Conservation (phyloP, 1,139 yeast species). For the Ogataea hybrid region DNA sequence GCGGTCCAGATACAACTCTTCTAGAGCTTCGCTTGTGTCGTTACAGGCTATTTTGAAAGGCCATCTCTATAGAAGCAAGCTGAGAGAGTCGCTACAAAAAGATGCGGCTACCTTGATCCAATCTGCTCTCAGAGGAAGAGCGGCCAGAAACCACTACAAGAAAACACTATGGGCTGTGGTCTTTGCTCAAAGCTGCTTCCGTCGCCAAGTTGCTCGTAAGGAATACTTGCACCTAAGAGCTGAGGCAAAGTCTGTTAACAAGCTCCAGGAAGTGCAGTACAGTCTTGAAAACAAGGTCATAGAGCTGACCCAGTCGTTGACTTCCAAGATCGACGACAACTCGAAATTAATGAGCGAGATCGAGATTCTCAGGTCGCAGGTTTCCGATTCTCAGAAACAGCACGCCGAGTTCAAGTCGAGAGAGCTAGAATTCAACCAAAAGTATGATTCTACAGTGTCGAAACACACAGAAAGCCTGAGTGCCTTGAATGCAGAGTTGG, state of each 20-base stretch:
- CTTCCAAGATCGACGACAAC: conserved; percentile 77
- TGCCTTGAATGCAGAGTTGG: conserved; percentile 56
- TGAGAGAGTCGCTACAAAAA: conserved; percentile 31
- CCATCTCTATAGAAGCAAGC: conserved; percentile 42
- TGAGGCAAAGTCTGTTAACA: conserved; percentile 90
- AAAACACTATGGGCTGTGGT: conserved; percentile 53
- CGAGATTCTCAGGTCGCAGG: conserved; percentile 48
- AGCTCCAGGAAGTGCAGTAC: conserved; percentile 87
- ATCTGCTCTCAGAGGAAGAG: conserved; percentile 58
- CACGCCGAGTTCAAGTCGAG: conserved; percentile 56
- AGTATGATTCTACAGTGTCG: conserved; percentile 42
- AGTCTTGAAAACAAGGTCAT: conserved; percentile 94
- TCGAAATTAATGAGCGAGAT: conserved; percentile 67
- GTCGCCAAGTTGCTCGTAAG: conserved; percentile 71
- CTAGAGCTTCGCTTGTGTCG: conserved; percentile 50
- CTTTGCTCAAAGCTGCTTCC: conserved; percentile 70
- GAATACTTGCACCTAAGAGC: conserved; percentile 63
- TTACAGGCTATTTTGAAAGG: conserved; percentile 76
- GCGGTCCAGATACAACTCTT: conserved; percentile 44
- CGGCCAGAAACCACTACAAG: conserved; percentile 46
- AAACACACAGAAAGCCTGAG: conserved; percentile 52
- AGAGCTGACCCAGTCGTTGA: conserved; percentile 82
- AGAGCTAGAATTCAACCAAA: conserved; percentile 53
- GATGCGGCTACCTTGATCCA: conserved; percentile 73
- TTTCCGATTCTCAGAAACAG: conserved; percentile 57